Base-by-base conservation (phyloP, 768 basidiomycete species). In the Mycena crocata region DNA sequence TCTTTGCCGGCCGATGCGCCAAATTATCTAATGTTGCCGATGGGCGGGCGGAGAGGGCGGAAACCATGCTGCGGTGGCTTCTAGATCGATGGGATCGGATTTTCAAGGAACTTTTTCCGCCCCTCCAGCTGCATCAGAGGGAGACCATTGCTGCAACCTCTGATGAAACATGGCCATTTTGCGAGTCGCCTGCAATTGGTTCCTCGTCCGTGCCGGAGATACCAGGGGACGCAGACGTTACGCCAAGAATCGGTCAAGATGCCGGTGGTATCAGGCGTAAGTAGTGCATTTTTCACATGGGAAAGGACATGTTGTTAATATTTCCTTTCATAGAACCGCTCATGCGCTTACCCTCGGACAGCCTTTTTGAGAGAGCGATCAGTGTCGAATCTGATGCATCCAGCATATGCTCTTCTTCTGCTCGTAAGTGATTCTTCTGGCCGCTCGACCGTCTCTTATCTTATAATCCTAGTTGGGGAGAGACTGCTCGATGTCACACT, bases 41-140 rank as follows among this genome's bases (percentile, higher is more conserved):
- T 49, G 64, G 66, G 24, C 52, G 69, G 23, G 50, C 56, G 21
- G 64, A 71, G 34, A 60, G 67, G 52, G 69, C 77, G 19, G 71
- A 76, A 51, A 64, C 67, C 0, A 77, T 80, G 75, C 74, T 80
- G 74, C 61, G 66, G 26, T 81, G 79, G 79, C 77, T 81, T 48
- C 70, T 80, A 7, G 74, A 75, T 12, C 75, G 78, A 15, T 80
- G 80, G 79, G 73, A 72, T 5, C 61, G 68, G 4, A 73, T 81
- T 19, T 76, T 77, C n/a, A 76, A 75, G 19, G 74, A 71, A 3
- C 71, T 81, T 39, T 80, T 80, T 54, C 73, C 75, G 26, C 69
- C 76, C 13, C 57, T 71, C 1, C 57, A 65, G 13, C 13, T 17
- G 35, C 48, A 42, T 3, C 72, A 73, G 10, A 71, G 66, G 14